Evolutionary conservation across 345 rosid species (phyloP), one percentile per base, ranked within the genome.

Genomic region (Anastatica hierochuntica): DNA sequence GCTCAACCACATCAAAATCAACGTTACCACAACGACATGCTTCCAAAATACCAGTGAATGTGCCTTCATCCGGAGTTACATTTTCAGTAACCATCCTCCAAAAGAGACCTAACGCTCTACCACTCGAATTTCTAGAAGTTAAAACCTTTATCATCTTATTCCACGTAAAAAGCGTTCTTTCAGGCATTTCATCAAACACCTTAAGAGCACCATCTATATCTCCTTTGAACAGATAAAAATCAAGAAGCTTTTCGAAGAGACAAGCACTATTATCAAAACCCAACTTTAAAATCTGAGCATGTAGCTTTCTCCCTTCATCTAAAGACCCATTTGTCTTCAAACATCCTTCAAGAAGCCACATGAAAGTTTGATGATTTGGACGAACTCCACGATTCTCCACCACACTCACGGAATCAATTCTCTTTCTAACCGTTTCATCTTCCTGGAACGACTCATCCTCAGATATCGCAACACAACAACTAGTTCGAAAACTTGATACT

Each of bases 161-260:
- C 94, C 88, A 79, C 7, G 67, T 48, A 62, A 61, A 64, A 34
- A 71, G 51, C 49, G 60, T 70, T 79, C 80, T 79, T 0, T 26
- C 58, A 16, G 82, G 73, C 83, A 83, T 83, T 64, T 77, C 90
- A 52, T 85, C 95, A 29, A 90, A 77, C 59, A 81, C 68, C 27
- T 80, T 72, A 8, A 37, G 26, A 15, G 75, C 94, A 66, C 64
- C 46, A 27, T 73, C 67, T 10, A 75, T 41, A 18, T 79, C 85
- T 49, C 70, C 73, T 29, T 40, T 53, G 14, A 69, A 61, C 29
- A 74, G 5, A 63, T 79, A 79, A 11, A 76, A 23, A 60, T 77
- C 81, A 41, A 77, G 52, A 49, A 81, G 67, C 71, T 56, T 79
- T 42, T 77, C 74, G 27, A 69, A 76, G 19, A 81, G 27, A 13